These are phyloP conservation scores for Plasmodium yoelii DNA, from an alignment of 169 alveolate species.

Conservation along the genomic window DNA sequence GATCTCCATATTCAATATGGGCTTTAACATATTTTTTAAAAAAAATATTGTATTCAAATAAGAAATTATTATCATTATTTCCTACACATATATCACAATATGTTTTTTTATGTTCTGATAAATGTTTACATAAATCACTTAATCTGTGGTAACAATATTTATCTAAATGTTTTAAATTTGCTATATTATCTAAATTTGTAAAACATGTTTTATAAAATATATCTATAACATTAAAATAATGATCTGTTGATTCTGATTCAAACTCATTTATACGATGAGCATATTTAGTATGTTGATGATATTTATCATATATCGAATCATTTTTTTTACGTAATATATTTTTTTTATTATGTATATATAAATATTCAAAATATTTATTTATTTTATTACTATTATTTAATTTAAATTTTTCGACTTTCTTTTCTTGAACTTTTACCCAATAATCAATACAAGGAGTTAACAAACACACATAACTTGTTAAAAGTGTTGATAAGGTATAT, in stretches of 20 bases:
- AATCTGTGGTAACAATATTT: slow-evolving; percentile 41
- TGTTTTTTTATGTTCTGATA: slow-evolving; percentile 57
- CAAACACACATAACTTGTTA: slow-evolving; percentile 60
- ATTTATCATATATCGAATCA: slow-evolving; percentile 76
- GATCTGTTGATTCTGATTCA: slow-evolving; percentile 64
- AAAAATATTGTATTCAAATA: slow-evolving; percentile 74
- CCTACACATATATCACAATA: slow-evolving; percentile 76
- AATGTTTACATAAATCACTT: slow-evolving; percentile 54
- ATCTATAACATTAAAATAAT: slow-evolving; percentile 70
- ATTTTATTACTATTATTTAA: slow-evolving; percentile 25
- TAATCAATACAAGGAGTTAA: slow-evolving; percentile 61
- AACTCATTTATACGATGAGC: slow-evolving; percentile 32
- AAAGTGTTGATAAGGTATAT: slow-evolving; percentile 54
- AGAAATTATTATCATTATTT: slow-evolving; percentile 60
- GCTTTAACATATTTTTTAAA: slow-evolving; percentile 30
- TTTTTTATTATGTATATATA: slow-evolving; percentile 37
- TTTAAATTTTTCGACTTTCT: slow-evolving; percentile 68
- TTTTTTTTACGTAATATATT: slow-evolving; percentile 62
- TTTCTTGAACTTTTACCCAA: slow-evolving; percentile 38
- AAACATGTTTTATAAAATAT: slow-evolving; percentile 59
- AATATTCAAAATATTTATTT: slow-evolving; percentile 56
- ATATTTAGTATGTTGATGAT: slow-evolving; percentile 57
- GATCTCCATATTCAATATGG: slow-evolving; percentile 71
- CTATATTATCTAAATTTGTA: slow-evolving; percentile 69
- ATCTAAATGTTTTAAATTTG: slow-evolving; percentile 23